Evolutionary conservation across 2,329 filamentous ascomycete species (phyloP), one percentile per base, ranked within the genome.

Genomic region (Penicillium brevicompactum): DNA sequence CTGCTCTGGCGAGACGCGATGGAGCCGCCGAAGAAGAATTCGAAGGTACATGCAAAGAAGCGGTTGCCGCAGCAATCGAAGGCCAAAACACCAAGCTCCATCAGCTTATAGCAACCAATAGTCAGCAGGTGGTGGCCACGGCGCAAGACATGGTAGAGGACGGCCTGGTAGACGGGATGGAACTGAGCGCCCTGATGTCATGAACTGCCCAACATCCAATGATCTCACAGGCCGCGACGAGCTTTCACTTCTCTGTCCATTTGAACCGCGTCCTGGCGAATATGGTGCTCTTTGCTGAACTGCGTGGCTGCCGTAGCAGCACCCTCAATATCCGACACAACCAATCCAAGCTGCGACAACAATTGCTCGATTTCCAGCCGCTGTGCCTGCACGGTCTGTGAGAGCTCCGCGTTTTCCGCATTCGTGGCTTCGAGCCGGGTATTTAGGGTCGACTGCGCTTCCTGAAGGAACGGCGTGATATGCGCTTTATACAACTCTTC

Each of bases 401-500:
- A 72, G 5, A 86, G 70, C 51, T 78, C 73, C n/a, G 71, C 71
- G 62, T 87, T 87, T 52, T 83, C 74, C 14, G 73, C 63, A 61
- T 84, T 79, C 4, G 81, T 78, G 21, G 70, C 69, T 49, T 78
- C 72, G 34, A 87, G 72, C 54, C 79, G 78, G n/a, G 68, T 60
- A 50, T 79, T 75, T 56, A 87, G 73, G 2, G 78, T 70, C n/a
- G 71, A 67, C 21, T 80, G 76, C 46, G 80, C 79, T 59, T 80
- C 74, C 42, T 77, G 72, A 47, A 87, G 72, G 55, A 83, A 82
- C 0, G 84, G 83, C 47, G 78, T 77, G 4, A 87, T 71, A 68
- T 87, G 83, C n/a, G 84, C 82, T 16, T 79, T 74, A 57, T 84
- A 82, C 10, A 87, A 74, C 46, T 82, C 78, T 27, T 80, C 73